A percentile compares a stretch with the other conserved stretches of the same genome.
These are phyloP conservation scores for Cytospora paraplurivora DNA, from an alignment of 2,329 filamentous ascomycete genomes.

Conservation along the genomic window DNA sequence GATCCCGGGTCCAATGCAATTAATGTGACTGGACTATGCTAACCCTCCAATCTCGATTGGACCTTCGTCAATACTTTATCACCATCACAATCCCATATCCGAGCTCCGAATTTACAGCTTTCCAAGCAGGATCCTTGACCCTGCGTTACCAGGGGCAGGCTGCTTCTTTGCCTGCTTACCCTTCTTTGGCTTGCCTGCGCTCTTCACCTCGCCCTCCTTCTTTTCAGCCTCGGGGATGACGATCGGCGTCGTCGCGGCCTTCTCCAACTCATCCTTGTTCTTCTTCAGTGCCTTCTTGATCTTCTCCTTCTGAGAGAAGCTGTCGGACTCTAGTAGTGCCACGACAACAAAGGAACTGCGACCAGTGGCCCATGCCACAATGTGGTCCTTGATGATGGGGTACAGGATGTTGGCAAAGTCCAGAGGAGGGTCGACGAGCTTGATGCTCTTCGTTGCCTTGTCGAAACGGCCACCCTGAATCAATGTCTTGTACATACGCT, in stretches of 20 bases:
- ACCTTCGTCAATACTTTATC: too few relatives aligned
- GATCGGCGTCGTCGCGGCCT: slow-evolving; percentile 62
- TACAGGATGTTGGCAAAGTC: slow-evolving; percentile 84
- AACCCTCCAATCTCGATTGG: too few relatives aligned
- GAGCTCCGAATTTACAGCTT: slow-evolving; percentile 39
- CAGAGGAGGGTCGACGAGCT: slow-evolving; percentile 73
- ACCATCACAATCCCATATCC: too few relatives aligned
- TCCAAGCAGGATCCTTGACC: slow-evolving; percentile 62
- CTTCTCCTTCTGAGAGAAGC: slow-evolving; percentile 67
- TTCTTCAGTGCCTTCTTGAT: slow-evolving; percentile 71
- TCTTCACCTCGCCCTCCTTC: slow-evolving; percentile 51
- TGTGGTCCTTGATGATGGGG: slow-evolving; percentile 71
- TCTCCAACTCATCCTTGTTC: slow-evolving; percentile 70
- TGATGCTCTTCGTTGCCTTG: slow-evolving; percentile 67
- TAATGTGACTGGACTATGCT: too few relatives aligned
- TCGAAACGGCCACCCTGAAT: slow-evolving; percentile 90
- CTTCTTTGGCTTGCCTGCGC: slow-evolving; percentile 47
- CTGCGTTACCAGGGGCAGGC: slow-evolving; percentile 59
- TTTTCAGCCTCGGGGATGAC: slow-evolving; percentile 45
- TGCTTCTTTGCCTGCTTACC: slow-evolving; percentile 45
- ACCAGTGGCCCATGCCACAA: slow-evolving; percentile 83
- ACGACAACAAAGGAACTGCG: slow-evolving; percentile 85
- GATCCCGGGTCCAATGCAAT: too few relatives aligned
- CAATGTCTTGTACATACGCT: slow-evolving; percentile 86
- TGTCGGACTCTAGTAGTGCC: slow-evolving; percentile 73